These are phyloP conservation scores for Xylariaceae sp. DNA, from an alignment of 2,329 filamentous ascomycete genomes.

Conservation along the genomic window DNA sequence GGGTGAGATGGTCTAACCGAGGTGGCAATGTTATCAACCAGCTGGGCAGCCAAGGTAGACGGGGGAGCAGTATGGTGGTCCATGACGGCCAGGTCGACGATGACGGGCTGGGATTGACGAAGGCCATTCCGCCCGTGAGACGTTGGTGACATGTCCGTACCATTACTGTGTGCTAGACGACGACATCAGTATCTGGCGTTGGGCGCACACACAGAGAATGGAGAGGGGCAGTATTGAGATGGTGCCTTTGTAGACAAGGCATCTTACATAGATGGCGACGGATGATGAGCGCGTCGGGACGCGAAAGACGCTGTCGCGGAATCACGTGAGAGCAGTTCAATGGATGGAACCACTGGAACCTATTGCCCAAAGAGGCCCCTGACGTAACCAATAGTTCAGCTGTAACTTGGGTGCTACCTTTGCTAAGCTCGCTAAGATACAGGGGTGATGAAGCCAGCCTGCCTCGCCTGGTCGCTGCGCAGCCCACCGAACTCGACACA, in stretches of 20 bases:
- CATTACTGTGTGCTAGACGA: background rate
- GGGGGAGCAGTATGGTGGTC: conserved; percentile 49
- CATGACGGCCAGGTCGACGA: conserved; percentile 20
- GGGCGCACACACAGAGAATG: background rate
- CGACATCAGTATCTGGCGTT: background rate
- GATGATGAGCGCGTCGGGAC: conserved; percentile 10
- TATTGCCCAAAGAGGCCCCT: no score
- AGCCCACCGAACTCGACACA: no score
- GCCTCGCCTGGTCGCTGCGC: no score
- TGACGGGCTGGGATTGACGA: conserved; percentile 22
- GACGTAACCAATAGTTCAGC: no score
- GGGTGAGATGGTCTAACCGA: conserved; percentile 59
- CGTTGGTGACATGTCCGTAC: conserved; percentile 28
- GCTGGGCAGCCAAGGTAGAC: conserved; percentile 83
- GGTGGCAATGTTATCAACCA: conserved; percentile 76
- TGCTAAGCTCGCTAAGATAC: no score
- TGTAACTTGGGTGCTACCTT: background rate
- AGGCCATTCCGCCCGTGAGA: conserved; percentile 29
- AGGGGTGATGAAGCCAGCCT: no score
- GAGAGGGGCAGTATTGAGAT: conserved; percentile 1
- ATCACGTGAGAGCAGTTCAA: conserved; percentile 16
- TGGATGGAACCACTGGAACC: no score
- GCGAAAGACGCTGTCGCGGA: conserved; percentile 17
- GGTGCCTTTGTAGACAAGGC: conserved; percentile 1
- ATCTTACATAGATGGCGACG: no score